Evolutionary conservation across 1,284 basidiomycete genomes (phyloP), one percentile per base, ranked within the genome.

Genomic region (Vanrija sp.): DNA sequence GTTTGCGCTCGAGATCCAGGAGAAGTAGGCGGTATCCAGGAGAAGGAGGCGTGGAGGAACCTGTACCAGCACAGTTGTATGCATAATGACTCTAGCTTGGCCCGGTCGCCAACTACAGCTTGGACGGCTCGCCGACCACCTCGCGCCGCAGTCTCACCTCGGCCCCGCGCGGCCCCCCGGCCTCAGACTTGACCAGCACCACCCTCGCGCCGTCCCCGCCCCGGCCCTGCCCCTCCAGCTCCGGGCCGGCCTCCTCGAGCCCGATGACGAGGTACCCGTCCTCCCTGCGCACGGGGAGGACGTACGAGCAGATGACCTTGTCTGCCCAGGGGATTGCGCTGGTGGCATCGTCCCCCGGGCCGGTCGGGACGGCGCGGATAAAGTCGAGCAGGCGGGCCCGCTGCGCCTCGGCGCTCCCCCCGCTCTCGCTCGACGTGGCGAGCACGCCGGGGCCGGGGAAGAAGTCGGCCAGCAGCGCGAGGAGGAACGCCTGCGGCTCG

Each of bases 401-500:
- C 38, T 39, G 38, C 38, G 16, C 38, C 6, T 9, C 31, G 31
- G 12, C 12, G 9, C 9, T 31, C 12, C 31, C 31, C 31, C 31
- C 31, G 12, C 12, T 12, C 12, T 14, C 7, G 7, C 2, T 31
- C 2, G 9, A 4, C 38, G 38, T 18, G 10, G 38, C 38, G n/a
- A 18, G 7, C n/a, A 39, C n/a, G n/a, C 38, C 38, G 1, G n/a
- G n/a, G 2, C 19, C 10, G 18, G 27, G 47, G 48, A 59, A 35
- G 53, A 47, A 55, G 43, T 52, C 31, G 23, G 43, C 47, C 22
- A 59, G 50, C 18, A 55, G 18, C 25, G 45, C 20, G 41, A 59
- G 51, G 24, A 55, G 53, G 31, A 47, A 55, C 27, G 50, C 42
- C 37, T 59, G 57, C 24, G 57, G 57, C 57, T 54, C 50, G 53